These are phyloP conservation scores for Fusarium begoniae DNA, from an alignment of 2,329 filamentous ascomycete genomes.

Conservation along the genomic window DNA sequence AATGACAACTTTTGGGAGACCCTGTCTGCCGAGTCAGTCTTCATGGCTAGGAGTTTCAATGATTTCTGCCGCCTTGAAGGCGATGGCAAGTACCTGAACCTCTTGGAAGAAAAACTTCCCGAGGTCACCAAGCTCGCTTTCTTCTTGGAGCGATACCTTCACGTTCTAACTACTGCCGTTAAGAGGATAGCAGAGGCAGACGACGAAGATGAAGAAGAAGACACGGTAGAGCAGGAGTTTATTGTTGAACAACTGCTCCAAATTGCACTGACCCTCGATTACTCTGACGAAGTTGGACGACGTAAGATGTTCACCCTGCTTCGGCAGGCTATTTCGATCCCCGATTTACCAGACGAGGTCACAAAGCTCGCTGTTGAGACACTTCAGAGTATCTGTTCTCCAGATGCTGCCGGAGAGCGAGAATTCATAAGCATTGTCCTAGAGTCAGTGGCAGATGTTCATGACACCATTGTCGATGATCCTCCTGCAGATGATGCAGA, in stretches of 20 bases:
- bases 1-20: conserved; percentile 83
- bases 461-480: conserved; percentile 88
- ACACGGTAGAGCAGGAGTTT: conserved; percentile 91
- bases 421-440: conserved; percentile 88
- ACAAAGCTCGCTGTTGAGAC: conserved; percentile 88
- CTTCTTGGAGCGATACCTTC: conserved; percentile 83
- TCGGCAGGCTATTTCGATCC: conserved; percentile 83
- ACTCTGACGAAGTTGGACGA: conserved; percentile 95
- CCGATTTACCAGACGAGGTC: conserved; percentile 89
- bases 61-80: conserved; percentile 84
- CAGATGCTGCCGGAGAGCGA: conserved; percentile 75
- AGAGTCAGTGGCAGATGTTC: conserved; percentile 94
- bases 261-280: conserved; percentile 91
- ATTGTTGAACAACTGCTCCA: conserved; percentile 95
- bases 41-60: conserved; percentile 92
- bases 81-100: conserved; percentile 76
- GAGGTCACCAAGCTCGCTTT: conserved; percentile 93
- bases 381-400: conserved; percentile 83
- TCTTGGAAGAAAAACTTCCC: conserved; percentile 92
- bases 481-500: conserved; percentile 64
- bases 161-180: conserved; percentile 71
- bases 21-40: conserved; percentile 84
- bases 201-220: conserved; percentile 75
- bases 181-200: conserved; percentile 62
- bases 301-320: conserved; percentile 95